A percentile compares a stretch with the other conserved stretches of the same genome.
phyloP scores from a whole-genome alignment of 139 green algal species.

The Chlamydomonas applanata region DNA sequence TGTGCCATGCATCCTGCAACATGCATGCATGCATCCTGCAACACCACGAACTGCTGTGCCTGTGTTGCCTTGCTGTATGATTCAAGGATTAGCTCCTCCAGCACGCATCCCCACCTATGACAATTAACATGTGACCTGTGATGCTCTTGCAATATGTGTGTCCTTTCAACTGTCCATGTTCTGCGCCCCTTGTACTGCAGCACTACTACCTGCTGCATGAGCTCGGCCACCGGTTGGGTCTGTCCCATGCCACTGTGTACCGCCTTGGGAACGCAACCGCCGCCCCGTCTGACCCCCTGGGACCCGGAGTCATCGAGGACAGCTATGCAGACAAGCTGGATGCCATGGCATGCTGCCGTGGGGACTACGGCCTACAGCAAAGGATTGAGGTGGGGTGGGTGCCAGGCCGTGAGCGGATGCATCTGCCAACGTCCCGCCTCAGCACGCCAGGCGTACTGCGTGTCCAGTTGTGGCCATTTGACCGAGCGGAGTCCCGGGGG shows the following conservation, averaged over 20 bases:
- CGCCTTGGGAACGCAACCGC: conserved; percentile 25
- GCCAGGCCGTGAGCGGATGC: conserved; percentile 1
- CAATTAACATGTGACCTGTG: too few species aligned
- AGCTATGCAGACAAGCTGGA: conserved; percentile 44
- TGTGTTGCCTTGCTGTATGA: too few species aligned
- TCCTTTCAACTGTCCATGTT: too few species aligned
- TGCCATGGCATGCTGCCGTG: conserved; percentile 57
- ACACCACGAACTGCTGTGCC: too few species aligned
- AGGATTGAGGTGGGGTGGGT: conserved; percentile 40
- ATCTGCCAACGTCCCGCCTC: not conserved
- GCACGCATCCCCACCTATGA: too few species aligned
- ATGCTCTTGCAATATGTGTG: too few species aligned
- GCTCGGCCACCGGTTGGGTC: conserved; percentile 24
- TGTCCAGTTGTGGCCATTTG: conserved; percentile 46
- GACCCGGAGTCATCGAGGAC: conserved; percentile 37
- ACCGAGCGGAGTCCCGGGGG: conserved; percentile 38
- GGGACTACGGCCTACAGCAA: conserved; percentile 33
- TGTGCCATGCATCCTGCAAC: too few species aligned
- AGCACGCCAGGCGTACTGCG: conserved; percentile 8
- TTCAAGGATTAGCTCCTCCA: too few species aligned
- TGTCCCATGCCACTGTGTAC: conserved; percentile 12
- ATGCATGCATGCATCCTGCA: too few species aligned
- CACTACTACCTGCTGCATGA: conserved; percentile 48
- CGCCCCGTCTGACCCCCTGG: conserved; percentile 29
- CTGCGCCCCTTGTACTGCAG: conserved; percentile 19